Evolutionary conservation across 176 grass and related monocot genomes (phyloP), one percentile per base, ranked within the genome.

Genomic region (Zea luxurians): DNA sequence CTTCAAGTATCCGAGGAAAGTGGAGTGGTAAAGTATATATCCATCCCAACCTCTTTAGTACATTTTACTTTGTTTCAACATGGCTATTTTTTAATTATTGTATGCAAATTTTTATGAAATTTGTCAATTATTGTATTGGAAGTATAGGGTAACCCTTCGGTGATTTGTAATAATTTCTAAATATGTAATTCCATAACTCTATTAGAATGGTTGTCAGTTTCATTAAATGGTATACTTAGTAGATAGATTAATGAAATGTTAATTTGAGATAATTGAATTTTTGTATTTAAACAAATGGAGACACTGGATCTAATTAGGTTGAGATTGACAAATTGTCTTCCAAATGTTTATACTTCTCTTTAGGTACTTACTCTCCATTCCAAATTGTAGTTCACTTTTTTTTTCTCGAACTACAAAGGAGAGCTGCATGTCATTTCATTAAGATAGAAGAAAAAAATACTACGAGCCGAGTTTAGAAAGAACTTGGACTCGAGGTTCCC

Each of bases 1-100:
- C 78, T 98, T 87, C 91, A 92, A 84, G 95, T 98, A 64, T 94
- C 95, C 1, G 95, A 98, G 70, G 95, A 98, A 78, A 94, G 89
- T 89, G 95, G 95, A 61, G 95, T 98, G 95, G 95, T 98, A 94
- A 90, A 79, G 49, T 86, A 87, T 76, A 76, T 80, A 73, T 37
- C 21, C 18, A 58, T 64, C 47, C 13, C 17, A 15, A 42, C 18
- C 11, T 79, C 49, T 34, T 34, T 10, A 81, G n/a, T 84, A 75
- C 42, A 74, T 66, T 94, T 87, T 88, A 27, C 64, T 77, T 79
- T 44, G 52, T 17, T 76, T 82, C 52, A 76, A 44, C 9, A 43
- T n/a, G 17, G 34, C 8, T 34, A 37, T 20, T 66, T 38, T 54
- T 44, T 16, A 43, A 42, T 27, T 44, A 1, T 9, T 34, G 4